Evolutionary conservation across 495 filamentous ascomycete genomes (phyloP).

Genomic region (Aspergillus cristatus): DNA sequence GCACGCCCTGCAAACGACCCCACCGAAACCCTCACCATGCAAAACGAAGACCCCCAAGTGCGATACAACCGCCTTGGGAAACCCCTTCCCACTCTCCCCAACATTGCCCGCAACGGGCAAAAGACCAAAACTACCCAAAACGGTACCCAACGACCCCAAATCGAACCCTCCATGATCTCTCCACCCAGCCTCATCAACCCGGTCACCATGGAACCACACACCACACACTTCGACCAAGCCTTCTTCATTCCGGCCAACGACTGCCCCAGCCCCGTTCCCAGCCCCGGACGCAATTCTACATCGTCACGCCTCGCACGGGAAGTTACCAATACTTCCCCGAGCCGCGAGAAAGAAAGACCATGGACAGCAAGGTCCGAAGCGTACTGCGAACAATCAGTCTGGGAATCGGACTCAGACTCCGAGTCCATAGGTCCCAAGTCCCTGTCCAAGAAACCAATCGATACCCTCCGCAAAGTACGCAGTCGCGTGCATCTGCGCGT

Average conservation of each 20-base stretch:
- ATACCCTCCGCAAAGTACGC: slow-evolving; percentile 39
- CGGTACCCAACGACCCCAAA: slow-evolving; percentile 17
- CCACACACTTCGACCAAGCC: slow-evolving; percentile 36
- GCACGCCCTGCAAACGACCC: slow-evolving; percentile 15
- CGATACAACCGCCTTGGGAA: slow-evolving; percentile 24
- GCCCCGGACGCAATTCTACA: slow-evolving; percentile 19
- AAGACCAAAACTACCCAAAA: slow-evolving; percentile 20
- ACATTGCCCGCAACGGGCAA: slow-evolving; percentile 13
- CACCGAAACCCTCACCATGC: slow-evolving; percentile 29
- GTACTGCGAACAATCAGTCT: slow-evolving; percentile 35
- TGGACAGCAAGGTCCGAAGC: slow-evolving; percentile 36
- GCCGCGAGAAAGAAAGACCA: slow-evolving; percentile 17
- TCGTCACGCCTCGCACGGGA: slow-evolving; percentile 29
- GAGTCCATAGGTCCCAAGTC: slow-evolving; percentile 31
- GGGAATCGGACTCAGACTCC: slow-evolving; percentile 39
- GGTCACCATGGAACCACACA: slow-evolving; percentile 36
- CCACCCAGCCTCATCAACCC: slow-evolving; percentile 34
- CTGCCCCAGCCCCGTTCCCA: slow-evolving; percentile 33
- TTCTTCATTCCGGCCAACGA: slow-evolving; percentile 38
- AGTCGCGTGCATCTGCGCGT: slow-evolving; percentile 36
- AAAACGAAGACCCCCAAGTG: slow-evolving; percentile 18
- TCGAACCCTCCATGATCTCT: slow-evolving; percentile 37
- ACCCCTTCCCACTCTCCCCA: slow-evolving; percentile 27
- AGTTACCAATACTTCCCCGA: slow-evolving; percentile 27
- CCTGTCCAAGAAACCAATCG: slow-evolving; percentile 32